Evolutionary conservation across 805 yeast genomes (phyloP).

Genomic region (Starmerella ratchasimensis): DNA sequence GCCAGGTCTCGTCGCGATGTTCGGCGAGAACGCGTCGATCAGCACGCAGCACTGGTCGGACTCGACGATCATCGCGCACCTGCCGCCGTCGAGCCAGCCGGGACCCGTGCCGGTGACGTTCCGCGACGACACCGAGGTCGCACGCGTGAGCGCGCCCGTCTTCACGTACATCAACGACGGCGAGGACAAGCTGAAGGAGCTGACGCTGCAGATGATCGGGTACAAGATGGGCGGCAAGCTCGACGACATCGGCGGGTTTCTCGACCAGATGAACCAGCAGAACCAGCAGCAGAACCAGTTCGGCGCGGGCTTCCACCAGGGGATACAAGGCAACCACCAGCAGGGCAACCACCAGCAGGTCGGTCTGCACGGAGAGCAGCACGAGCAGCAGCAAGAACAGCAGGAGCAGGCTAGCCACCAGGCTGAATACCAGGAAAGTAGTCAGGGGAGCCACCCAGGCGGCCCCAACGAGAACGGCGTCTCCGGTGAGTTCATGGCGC

Average conservation of each 20-base stretch:
- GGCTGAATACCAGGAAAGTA: background rate
- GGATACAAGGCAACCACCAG: background rate
- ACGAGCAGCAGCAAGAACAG: too few species aligned
- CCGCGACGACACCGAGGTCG: constrained; percentile 31
- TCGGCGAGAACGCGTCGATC: constrained; percentile 42
- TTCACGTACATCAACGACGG: constrained; percentile 93
- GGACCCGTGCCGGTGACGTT: constrained; percentile 91
- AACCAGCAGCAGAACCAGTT: background rate
- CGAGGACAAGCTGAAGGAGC: constrained; percentile 83
- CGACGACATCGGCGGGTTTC: constrained; percentile 90
- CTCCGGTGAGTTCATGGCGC: constrained; percentile 19
- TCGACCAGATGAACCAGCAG: constrained; percentile 46
- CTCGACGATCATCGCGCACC: constrained; percentile 78
- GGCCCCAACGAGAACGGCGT: constrained; percentile 7
- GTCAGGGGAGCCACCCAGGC: too few species aligned
- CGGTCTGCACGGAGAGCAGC: too few species aligned
- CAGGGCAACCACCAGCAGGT: background rate
- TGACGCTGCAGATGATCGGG: constrained; percentile 93
- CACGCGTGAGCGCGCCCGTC: constrained; percentile 25
- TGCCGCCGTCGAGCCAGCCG: constrained; percentile 80
- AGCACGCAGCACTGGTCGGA: constrained; percentile 96
- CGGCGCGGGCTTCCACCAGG: background rate
- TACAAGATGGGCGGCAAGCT: constrained; percentile 90
- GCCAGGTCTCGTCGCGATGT: constrained; percentile 68
- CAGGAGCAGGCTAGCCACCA: background rate